These are phyloP conservation scores for Stagonosporopsis cucurbitacearum DNA, from an alignment of 2,329 filamentous ascomycete genomes.

Conservation along the genomic window DNA sequence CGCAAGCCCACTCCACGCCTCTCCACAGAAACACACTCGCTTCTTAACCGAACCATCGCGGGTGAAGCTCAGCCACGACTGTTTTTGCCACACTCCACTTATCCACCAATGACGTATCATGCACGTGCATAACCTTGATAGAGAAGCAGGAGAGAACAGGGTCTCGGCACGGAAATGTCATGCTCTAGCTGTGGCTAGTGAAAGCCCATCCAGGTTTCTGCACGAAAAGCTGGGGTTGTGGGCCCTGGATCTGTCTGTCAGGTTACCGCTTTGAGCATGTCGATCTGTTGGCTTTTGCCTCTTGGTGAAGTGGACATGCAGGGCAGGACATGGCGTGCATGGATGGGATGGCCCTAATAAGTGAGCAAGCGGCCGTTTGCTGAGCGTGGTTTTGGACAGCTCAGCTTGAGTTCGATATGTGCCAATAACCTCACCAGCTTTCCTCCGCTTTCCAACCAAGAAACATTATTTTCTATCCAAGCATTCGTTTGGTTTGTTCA, in stretches of 20 bases:
- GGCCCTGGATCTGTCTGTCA: slow-evolving; percentile 36
- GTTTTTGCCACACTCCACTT: slow-evolving; percentile 2
- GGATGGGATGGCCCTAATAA: slow-evolving; percentile 18
- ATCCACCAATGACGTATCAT: slow-evolving; percentile 5
- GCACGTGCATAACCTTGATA: slow-evolving; percentile 9
- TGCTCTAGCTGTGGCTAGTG: slow-evolving; percentile 38
- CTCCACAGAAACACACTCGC: slow-evolving; percentile 17
- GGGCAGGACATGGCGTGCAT: slow-evolving; percentile 24
- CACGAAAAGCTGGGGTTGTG: slow-evolving; percentile 19
- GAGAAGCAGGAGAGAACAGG: slow-evolving; percentile 3
- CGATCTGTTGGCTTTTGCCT: slow-evolving; percentile 32
- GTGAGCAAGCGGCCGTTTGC: slow-evolving; percentile 15
- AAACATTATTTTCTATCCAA: slow-evolving; percentile 11
- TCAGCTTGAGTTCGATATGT: slow-evolving; percentile 19
- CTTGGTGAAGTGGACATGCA: slow-evolving; percentile 23
- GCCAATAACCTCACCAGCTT: slow-evolving; percentile 18
- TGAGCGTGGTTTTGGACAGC: slow-evolving; percentile 9
- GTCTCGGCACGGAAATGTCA: slow-evolving; percentile 21
- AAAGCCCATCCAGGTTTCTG: slow-evolving; percentile 27
- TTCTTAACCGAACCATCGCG: slow-evolving; percentile 9
- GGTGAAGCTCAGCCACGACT: slow-evolving; percentile 12
- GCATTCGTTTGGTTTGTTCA: slow-evolving; percentile 1
- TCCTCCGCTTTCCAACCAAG: slow-evolving; percentile 16
- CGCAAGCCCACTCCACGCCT: slow-evolving; percentile 7
- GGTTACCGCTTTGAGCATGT: slow-evolving; percentile 24